Percentiles rank a stretch among this genome's conserved stretches.
Conservation (phyloP, 2,329 filamentous ascomycete species). For the Exophiala xenobiotica region DNA sequence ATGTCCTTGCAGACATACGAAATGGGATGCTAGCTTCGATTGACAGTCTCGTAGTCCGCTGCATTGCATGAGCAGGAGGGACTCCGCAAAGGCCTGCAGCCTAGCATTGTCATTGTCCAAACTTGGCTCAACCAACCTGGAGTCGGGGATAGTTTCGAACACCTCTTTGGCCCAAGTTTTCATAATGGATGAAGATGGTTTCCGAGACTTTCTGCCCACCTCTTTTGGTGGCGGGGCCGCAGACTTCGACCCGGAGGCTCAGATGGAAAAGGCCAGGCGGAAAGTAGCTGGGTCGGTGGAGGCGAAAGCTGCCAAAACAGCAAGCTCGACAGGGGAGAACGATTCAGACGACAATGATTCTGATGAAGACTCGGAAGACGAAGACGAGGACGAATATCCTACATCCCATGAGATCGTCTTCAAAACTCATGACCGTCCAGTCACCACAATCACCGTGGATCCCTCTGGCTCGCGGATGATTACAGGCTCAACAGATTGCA, state of each 20-base stretch:
- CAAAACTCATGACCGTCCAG: slow-evolving; percentile 85
- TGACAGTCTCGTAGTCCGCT: too few species aligned
- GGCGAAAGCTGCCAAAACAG: slow-evolving; percentile 33
- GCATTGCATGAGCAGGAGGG: too few species aligned
- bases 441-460: slow-evolving; percentile 83
- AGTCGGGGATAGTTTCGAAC: too few species aligned
- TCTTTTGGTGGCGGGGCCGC: slow-evolving; percentile 82
- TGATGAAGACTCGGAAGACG: slow-evolving; percentile 53
- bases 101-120: too few species aligned
- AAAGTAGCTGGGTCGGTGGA: slow-evolving; percentile 43
- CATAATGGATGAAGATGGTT: slow-evolving; percentile 43
- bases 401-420: slow-evolving; percentile 89
- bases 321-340: slow-evolving; percentile 40
- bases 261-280: slow-evolving; percentile 77
- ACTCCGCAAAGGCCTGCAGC: too few species aligned
- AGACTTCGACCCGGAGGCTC: slow-evolving; percentile 70
- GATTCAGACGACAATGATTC: slow-evolving; percentile 44
- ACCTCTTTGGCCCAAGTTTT: too few species aligned
- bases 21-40: too few species aligned
- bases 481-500: slow-evolving; percentile 89
- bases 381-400: slow-evolving; percentile 81
- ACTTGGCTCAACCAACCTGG: slow-evolving; percentile 4
- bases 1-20: too few species aligned
- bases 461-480: slow-evolving; percentile 79
- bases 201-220: slow-evolving; percentile 67